A percentile compares a stretch with the other conserved stretches of the same genome.
Evolutionary conservation across 805 yeast genomes (phyloP).

Genomic region (Yarrowia osloensis): DNA sequence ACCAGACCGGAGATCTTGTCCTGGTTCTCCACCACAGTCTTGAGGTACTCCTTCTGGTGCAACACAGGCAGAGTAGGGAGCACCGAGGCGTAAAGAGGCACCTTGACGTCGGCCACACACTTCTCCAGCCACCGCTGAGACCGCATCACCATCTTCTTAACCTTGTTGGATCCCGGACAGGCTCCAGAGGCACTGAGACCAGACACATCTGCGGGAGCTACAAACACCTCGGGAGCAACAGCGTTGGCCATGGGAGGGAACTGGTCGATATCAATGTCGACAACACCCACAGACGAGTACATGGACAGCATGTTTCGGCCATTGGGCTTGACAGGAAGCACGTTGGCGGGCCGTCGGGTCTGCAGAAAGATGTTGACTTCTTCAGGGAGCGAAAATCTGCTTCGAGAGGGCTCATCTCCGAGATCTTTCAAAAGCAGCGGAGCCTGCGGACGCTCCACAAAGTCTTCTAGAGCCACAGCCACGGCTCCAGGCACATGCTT

Average conservation of each 20-base stretch:
- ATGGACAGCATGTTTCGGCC: slow-evolving; percentile 41
- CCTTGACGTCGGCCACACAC: slow-evolving; percentile 32
- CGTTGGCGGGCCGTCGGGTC: slow-evolving; percentile 41
- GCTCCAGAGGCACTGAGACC: slow-evolving; percentile 39
- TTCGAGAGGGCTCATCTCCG: background rate
- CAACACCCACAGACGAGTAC: slow-evolving; percentile 45
- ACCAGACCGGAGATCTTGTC: slow-evolving; percentile 13
- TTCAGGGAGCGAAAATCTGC: slow-evolving; percentile 37
- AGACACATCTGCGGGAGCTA: slow-evolving; percentile 41
- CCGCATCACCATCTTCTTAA: slow-evolving; percentile 43
- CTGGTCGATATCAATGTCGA: slow-evolving; percentile 37
- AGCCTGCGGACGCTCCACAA: slow-evolving; percentile 41
- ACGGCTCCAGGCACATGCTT: slow-evolving; percentile 36
- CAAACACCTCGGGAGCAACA: slow-evolving; percentile 42
- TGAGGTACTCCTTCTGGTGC: slow-evolving; percentile 37
- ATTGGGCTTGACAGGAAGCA: slow-evolving; percentile 43
- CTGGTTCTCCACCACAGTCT: slow-evolving; percentile 31
- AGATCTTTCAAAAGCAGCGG: background rate
- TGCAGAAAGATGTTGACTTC: slow-evolving; percentile 39
- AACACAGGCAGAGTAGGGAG: slow-evolving; percentile 40
- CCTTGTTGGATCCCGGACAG: slow-evolving; percentile 44
- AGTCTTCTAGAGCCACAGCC: slow-evolving; percentile 45
- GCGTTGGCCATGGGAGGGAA: slow-evolving; percentile 35
- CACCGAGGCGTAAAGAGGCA: slow-evolving; percentile 40
- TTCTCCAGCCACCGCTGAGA: slow-evolving; percentile 42